Percentiles rank a stretch among this genome's conserved stretches.
phyloP scores from a whole-genome alignment of 2,329 filamentous ascomycete genomes.

The Colletotrichum karsti region DNA sequence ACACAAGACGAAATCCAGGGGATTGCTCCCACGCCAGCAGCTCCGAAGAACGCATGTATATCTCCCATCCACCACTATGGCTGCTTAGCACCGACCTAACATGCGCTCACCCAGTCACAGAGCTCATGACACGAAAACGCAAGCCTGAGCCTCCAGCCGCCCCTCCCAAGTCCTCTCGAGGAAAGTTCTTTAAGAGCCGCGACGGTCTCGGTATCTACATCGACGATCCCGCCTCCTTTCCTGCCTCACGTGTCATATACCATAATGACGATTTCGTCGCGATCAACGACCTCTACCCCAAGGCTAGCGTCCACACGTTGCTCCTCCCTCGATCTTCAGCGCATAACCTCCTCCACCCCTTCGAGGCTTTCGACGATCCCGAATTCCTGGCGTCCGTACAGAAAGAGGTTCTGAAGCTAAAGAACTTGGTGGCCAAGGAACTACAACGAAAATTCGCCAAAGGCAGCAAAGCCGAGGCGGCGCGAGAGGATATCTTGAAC shows the following conservation, averaged over 20 bases:
- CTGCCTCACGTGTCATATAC: constrained; percentile 69
- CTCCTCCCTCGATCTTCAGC: constrained; percentile 78
- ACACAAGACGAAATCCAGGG: constrained; percentile 50
- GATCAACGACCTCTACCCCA: constrained; percentile 87
- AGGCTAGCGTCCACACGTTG: constrained; percentile 84
- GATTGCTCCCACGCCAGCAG: constrained; percentile 36
- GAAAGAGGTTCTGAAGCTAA: constrained; percentile 68
- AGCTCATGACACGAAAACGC: constrained; percentile 48
- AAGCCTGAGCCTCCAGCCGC: constrained; percentile 35
- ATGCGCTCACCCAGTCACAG: constrained; percentile 35
- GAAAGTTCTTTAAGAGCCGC: constrained; percentile 55
- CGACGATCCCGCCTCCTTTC: constrained; percentile 66
- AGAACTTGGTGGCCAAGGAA: constrained; percentile 75
- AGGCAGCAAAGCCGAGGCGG: constrained; percentile 69
- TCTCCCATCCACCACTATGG: neutral
- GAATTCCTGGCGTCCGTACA: constrained; percentile 73
- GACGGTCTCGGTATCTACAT: constrained; percentile 76
- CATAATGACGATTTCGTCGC: constrained; percentile 75
- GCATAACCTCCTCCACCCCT: constrained; percentile 74
- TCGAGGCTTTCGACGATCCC: constrained; percentile 77
- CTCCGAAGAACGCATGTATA: constrained; percentile 53
- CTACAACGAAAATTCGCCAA: constrained; percentile 74
- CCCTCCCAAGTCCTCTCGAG: constrained; percentile 29
- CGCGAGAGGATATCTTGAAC: constrained; percentile 73
- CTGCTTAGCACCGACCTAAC: neutral